Base-by-base conservation (phyloP, 257 asterid species). In the Rehmannia glutinosa region DNA sequence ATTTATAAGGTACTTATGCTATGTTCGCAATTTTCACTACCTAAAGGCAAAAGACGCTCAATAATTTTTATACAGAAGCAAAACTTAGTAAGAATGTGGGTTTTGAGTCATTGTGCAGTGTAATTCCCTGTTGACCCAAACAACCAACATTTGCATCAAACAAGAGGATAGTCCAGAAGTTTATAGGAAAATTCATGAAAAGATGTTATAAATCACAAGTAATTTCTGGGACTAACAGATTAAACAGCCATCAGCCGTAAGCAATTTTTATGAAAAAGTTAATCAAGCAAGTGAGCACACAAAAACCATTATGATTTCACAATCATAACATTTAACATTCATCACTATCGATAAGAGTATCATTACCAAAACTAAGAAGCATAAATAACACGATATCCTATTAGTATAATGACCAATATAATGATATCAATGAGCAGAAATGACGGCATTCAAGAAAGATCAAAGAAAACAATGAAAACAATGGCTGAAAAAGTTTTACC, bases 101-200 rank as follows among this genome's bases (percentile, higher is more conserved):
- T 42, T 61, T 20, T 11, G 19, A 69, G 28, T 62, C 35, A 53
- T 30, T 61, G 27, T 8, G n/a, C 47, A 57, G 63, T 52, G 42
- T 42, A 33, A 21, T 46, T 3, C 27, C 51, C 32, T 13, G 12
- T 13, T 32, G 27, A 59, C 50, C 56, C 25, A 60, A 24, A 39
- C 30, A 21, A 66, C 64, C 35, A 35, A 65, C 8, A 38, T 55
- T 65, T 27, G 13, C 60, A 68, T 46, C 62, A 61, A 68, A 61
- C 59, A 42, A 21, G 16, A 52, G 45, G 52, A 56, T 15, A 17
- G 57, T 54, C 32, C 49, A 53, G 47, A 64, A 38, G n/a, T 51
- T 13, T 1, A 53, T 13, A 49, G 66, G 4, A 33, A 23, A 62
- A 32, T 30, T 60, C 16, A 28, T 21, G 8, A 42, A 42, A 3